phyloP scores from a whole-genome alignment of 805 yeast genomes.

The Saccharomyces cerevisiae region DNA sequence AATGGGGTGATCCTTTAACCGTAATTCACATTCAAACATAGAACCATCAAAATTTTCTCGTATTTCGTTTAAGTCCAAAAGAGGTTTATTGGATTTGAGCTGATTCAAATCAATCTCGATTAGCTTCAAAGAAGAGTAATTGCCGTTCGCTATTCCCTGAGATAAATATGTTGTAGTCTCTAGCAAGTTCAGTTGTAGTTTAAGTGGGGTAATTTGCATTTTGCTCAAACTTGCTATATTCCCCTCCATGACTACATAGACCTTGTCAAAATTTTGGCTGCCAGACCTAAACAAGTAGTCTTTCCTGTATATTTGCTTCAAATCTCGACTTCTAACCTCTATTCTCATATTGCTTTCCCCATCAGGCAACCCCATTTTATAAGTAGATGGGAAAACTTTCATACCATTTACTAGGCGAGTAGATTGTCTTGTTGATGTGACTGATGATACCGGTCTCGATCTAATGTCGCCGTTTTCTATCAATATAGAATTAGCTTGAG shows the following conservation, averaged over 20 bases:
- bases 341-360: conserved; percentile 17
- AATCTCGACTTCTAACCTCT: conserved; percentile 17
- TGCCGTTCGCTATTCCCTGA: conserved; percentile 25
- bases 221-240: conserved; percentile 6
- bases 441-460: background rate
- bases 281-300: conserved; percentile 23
- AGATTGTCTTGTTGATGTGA: background rate
- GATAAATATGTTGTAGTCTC: conserved; percentile 26
- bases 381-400: conserved; percentile 12
- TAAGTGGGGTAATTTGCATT: conserved; percentile 9
- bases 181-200: conserved; percentile 21
- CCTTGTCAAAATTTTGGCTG: conserved; percentile 19
- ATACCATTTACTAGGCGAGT: conserved; percentile 1
- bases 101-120: conserved; percentile 9
- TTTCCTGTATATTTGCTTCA: conserved; percentile 15
- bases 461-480: background rate
- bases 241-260: conserved; percentile 13
- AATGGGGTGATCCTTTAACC: conserved; percentile 16
- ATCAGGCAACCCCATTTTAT: conserved; percentile 16
- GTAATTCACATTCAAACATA: conserved; percentile 18
- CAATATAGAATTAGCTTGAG: background rate
- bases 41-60: background rate
- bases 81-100: background rate
- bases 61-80: conserved; percentile 1
- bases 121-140: conserved; percentile 22